A percentile compares a stretch with the other conserved stretches of the same genome.
These are phyloP conservation scores for Leishmania amazonensis DNA, from an alignment of 208 protist species.

Conservation along the genomic window DNA sequence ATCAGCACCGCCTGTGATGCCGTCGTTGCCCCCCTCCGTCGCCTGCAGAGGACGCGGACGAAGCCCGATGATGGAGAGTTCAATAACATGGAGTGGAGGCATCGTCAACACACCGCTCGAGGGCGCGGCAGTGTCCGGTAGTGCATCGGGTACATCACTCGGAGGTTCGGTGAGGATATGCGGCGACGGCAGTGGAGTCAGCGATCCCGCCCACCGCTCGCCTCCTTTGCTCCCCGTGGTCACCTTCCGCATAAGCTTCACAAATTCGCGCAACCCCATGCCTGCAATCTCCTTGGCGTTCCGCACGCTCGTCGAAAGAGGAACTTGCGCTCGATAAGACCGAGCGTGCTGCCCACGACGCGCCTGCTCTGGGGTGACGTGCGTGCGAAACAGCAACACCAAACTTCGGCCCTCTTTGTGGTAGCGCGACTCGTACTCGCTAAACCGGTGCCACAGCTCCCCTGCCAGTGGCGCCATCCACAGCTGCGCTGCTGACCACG, in stretches of 20 bases:
- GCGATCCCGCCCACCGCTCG: not conserved
- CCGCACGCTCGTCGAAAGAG: slow-evolving; percentile 6
- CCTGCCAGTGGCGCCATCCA: slow-evolving; percentile 71
- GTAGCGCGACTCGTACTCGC: slow-evolving; percentile 47
- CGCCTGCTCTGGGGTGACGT: slow-evolving; percentile 17
- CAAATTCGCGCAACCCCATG: slow-evolving; percentile 12
- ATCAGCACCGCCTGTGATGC: not conserved
- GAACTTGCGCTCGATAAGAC: slow-evolving; percentile 29
- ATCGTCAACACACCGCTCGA: slow-evolving; percentile 6
- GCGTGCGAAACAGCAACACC: slow-evolving; percentile 51
- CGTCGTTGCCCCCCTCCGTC: not conserved
- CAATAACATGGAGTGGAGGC: slow-evolving; percentile 29
- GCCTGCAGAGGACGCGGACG: not conserved
- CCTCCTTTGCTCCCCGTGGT: not conserved
- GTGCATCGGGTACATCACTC: not conserved
- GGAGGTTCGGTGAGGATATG: too few relatives aligned
- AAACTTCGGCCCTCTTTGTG: slow-evolving; percentile 39
- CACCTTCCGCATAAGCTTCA: slow-evolving; percentile 20
- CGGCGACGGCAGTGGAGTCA: not conserved
- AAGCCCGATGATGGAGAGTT: slow-evolving; percentile 26
- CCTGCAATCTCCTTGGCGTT: slow-evolving; percentile 13
- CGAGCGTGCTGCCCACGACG: slow-evolving; percentile 30
- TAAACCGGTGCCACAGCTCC: slow-evolving; percentile 67
- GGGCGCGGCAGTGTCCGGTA: not conserved
- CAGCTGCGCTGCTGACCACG: slow-evolving; percentile 32